Evolutionary conservation across 139 green algal genomes (phyloP).

Genomic region (Gonium pectorale): DNA sequence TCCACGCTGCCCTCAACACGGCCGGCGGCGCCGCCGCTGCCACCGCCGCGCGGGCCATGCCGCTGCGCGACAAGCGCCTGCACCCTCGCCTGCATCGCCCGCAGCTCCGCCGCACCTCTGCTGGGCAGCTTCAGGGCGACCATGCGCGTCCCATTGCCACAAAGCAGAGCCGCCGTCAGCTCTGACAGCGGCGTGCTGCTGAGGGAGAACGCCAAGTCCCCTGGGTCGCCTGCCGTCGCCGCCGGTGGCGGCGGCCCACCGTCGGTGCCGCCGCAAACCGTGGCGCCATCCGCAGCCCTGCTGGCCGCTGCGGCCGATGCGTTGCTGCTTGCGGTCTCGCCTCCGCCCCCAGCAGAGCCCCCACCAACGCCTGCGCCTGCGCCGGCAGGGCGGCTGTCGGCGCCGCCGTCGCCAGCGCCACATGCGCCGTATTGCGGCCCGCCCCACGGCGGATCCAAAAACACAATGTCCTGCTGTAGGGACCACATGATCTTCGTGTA

Average conservation of each 20-base stretch:
- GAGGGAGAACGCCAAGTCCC: slow-evolving; percentile 4
- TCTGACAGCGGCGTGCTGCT: neutral
- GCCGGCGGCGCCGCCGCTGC: neutral
- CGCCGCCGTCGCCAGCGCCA: too few species aligned
- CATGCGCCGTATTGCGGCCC: slow-evolving; percentile 31
- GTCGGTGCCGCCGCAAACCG: neutral
- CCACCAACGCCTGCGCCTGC: too few species aligned
- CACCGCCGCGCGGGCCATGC: neutral
- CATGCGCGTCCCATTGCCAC: neutral
- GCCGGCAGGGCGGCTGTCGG: too few species aligned
- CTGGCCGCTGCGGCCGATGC: too few species aligned
- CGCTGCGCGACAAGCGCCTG: neutral
- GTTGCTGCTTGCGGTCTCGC: too few species aligned
- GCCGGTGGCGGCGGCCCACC: neutral
- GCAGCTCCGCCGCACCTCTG: neutral
- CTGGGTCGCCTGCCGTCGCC: neutral
- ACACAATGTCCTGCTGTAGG: slow-evolving; percentile 39
- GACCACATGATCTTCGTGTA: neutral
- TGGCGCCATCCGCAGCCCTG: neutral
- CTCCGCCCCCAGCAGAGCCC: too few species aligned
- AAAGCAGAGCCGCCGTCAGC: slow-evolving; percentile 14
- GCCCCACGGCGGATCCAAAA: slow-evolving; percentile 49
- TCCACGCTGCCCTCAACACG: too few species aligned
- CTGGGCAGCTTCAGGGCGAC: slow-evolving; percentile 42
- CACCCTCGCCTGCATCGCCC: slow-evolving; percentile 20